These are phyloP conservation scores for Eucalyptus regnans DNA, from an alignment of 345 rosid species.

Conservation along the genomic window DNA sequence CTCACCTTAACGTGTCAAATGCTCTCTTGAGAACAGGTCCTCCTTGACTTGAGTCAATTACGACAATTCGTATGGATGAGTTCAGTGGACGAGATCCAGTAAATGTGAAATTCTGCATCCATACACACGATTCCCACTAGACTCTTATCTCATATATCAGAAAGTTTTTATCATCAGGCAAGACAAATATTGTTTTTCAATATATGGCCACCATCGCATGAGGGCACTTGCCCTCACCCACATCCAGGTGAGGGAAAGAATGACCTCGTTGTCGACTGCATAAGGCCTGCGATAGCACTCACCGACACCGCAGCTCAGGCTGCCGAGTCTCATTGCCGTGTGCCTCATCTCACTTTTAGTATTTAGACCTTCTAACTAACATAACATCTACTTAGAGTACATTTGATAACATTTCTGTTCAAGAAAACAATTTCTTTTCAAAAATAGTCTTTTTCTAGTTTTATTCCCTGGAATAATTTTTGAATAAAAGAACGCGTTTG, in stretches of 20 bases:
- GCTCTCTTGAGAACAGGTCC: neutral
- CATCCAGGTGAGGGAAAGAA: neutral
- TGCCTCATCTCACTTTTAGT: neutral
- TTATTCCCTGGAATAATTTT: no score
- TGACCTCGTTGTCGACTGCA: neutral
- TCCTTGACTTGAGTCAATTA: neutral
- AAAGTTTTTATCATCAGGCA: neutral
- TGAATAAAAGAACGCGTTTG: no score
- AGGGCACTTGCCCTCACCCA: neutral
- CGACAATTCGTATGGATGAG: neutral
- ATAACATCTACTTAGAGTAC: neutral
- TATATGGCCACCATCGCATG: neutral
- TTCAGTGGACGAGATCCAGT: neutral
- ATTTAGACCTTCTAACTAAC: neutral
- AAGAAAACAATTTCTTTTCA: accelerated
- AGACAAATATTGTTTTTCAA: neutral
- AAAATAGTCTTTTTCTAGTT: no score
- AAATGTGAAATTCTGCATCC: neutral
- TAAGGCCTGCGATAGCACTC: neutral
- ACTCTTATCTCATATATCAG: neutral
- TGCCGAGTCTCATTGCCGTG: neutral
- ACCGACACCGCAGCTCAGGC: neutral
- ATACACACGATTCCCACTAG: neutral
- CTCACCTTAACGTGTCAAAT: neutral
- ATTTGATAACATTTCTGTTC: no score